Conservation (phyloP, 352 stramenopile genomes). For the Phytophthora macrochlamydospora region DNA sequence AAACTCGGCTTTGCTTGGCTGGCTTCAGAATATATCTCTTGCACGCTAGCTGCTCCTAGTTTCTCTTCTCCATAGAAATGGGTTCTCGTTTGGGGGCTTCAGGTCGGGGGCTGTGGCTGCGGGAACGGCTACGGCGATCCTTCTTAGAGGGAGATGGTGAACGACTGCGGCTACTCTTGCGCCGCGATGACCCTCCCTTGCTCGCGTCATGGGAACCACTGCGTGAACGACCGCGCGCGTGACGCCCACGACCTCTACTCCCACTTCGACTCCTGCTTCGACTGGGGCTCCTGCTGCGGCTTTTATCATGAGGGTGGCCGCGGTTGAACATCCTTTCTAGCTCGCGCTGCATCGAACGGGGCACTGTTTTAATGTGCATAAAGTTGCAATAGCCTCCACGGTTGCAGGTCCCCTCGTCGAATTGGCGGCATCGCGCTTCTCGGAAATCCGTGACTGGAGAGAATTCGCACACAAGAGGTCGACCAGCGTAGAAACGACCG, state of each 20-base stretch:
- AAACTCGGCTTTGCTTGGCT: constrained; percentile 11
- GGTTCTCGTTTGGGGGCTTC: constrained; percentile 20
- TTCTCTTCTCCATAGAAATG: constrained; percentile 28
- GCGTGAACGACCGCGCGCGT: constrained; percentile 40
- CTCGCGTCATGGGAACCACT: constrained; percentile 56
- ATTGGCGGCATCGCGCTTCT: constrained; percentile 98
- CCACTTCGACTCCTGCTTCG: constrained; percentile 55
- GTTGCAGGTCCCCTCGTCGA: constrained; percentile 97
- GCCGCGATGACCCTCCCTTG: constrained; percentile 43
- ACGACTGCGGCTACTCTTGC: constrained; percentile 49
- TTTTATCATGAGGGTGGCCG: constrained; percentile 42
- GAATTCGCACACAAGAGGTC: constrained; percentile 97
- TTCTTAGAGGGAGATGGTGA: constrained; percentile 53
- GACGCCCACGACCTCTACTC: constrained; percentile 30
- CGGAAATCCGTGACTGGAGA: constrained; percentile 99
- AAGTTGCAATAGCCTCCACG: constrained; percentile 99
- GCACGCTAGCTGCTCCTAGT: constrained; percentile 18
- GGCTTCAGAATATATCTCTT: constrained; percentile 32
- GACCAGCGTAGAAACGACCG: constrained; percentile 97
- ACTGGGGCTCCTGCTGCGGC: constrained; percentile 51
- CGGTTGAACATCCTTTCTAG: constrained; percentile 88
- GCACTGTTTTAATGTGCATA: constrained; percentile 97
- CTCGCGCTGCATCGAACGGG: constrained; percentile 83
- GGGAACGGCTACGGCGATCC: constrained; percentile 55
- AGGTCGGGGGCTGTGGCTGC: constrained; percentile 48